A percentile compares a stretch with the other conserved stretches of the same genome.
phyloP scores from a whole-genome alignment of 2,329 filamentous ascomycete genomes.

The Aspergillus versicolor region DNA sequence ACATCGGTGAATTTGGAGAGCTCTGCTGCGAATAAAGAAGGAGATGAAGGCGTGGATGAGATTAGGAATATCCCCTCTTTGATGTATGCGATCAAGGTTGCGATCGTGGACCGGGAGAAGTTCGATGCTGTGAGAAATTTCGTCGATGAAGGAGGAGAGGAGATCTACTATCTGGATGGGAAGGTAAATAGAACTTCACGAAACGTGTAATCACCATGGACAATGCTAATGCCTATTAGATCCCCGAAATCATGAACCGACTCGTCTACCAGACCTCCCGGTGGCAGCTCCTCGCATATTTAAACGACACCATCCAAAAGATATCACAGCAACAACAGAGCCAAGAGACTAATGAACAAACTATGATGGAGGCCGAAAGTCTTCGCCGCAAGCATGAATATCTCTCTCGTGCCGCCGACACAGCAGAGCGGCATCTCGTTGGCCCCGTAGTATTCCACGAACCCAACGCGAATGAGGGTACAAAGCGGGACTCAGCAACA shows the following conservation, averaged over 20 bases:
- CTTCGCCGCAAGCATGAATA: slow-evolving; percentile 58
- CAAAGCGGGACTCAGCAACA: not conserved
- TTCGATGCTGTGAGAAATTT: slow-evolving; percentile 80
- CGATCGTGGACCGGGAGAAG: slow-evolving; percentile 87
- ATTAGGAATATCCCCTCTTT: slow-evolving; percentile 67
- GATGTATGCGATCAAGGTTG: slow-evolving; percentile 64
- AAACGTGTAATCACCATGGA: not conserved
- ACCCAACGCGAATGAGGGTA: slow-evolving; percentile 46
- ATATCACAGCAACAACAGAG: slow-evolving; percentile 43
- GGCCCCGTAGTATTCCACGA: slow-evolving; percentile 79
- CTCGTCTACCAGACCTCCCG: slow-evolving; percentile 90
- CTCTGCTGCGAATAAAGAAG: slow-evolving; percentile 44
- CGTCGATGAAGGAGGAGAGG: slow-evolving; percentile 71
- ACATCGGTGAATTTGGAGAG: slow-evolving; percentile 32
- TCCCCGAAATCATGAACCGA: slow-evolving; percentile 80
- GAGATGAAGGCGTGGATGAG: slow-evolving; percentile 51
- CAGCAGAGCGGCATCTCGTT: slow-evolving; percentile 77
- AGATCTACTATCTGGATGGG: slow-evolving; percentile 71
- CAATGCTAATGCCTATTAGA: slow-evolving; percentile 41
- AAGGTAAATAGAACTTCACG: slow-evolving; percentile 39
- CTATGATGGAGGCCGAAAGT: slow-evolving; percentile 43
- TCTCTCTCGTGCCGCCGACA: slow-evolving; percentile 70
- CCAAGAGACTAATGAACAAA: slow-evolving; percentile 29
- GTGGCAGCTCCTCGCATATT: slow-evolving; percentile 68
- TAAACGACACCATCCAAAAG: slow-evolving; percentile 65